Percentiles rank a stretch among this genome's conserved stretches.
Conservation (phyloP, 352 stramenopile species). For the Globisporangium spinosum region DNA sequence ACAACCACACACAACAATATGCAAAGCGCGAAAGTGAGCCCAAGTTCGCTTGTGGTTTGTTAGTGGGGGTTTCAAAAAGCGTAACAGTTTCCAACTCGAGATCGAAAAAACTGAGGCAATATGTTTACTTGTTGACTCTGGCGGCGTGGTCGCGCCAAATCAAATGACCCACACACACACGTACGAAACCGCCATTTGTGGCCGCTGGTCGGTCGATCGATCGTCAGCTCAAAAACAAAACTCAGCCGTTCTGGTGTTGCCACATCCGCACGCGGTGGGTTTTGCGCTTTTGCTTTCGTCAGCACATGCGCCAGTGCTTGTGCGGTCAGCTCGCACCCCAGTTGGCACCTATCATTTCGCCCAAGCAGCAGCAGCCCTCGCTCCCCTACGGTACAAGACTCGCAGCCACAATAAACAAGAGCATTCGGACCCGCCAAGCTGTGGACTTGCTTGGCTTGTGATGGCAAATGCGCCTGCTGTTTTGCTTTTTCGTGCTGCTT, state of each 20-base stretch:
- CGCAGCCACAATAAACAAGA: constrained; percentile 1
- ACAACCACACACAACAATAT: background rate
- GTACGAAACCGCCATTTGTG: background rate
- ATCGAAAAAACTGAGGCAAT: background rate
- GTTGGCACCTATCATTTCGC: background rate
- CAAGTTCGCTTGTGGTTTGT: background rate
- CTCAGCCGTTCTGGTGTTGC: background rate
- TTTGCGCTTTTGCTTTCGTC: background rate
- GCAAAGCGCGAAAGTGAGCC: too few species aligned
- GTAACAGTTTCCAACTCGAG: constrained; percentile 3
- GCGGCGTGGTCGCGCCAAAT: background rate
- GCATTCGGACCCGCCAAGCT: background rate
- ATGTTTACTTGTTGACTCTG: background rate
- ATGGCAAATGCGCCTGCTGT: background rate
- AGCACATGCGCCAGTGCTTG: background rate
- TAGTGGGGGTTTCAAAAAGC: background rate
- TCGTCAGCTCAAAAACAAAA: background rate
- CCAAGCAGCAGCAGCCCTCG: background rate
- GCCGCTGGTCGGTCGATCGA: background rate
- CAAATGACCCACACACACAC: background rate
- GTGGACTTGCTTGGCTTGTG: background rate
- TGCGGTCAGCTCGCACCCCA: background rate
- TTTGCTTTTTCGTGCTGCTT: background rate
- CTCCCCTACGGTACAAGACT: background rate
- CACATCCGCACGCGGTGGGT: background rate